Base-by-base conservation (phyloP, 306 rosid species). In the Lathyrus oleraceus region DNA sequence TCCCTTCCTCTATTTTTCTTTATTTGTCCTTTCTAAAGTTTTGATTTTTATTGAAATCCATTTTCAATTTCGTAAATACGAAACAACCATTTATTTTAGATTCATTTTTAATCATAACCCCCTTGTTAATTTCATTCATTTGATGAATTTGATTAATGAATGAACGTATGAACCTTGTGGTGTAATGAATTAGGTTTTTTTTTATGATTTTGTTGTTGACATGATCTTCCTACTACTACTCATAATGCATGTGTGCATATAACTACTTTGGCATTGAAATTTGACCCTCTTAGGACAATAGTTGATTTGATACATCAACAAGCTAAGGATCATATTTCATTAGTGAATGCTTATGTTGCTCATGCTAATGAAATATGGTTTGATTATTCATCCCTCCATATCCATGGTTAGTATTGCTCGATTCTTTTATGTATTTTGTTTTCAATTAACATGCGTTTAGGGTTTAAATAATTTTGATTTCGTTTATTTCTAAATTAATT, bases 321-420 rank as follows among this genome's bases (percentile, higher is more conserved):
- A 82, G 97, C 97, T 30, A 94, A 82, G 63, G 99, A 94, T 86
- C 99, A 94, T 66, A 79, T 87, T 49, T 85, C 95, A 23, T 85
- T 94, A 43, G 97, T 94, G 74, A 94, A 94, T 87, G 97, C 99
- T 1, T 94, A 94, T 74, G 94, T 96, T 15, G 89, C 96, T 3
- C 91, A 94, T 74, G 99, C 99, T 10, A 91, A n/a, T n/a, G n/a
- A n/a, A n/a, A n/a, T n/a, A n/a, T n/a, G n/a, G n/a, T n/a, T n/a
- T n/a, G n/a, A n/a, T n/a, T n/a, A n/a, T n/a, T n/a, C n/a, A n/a
- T n/a, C n/a, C n/a, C n/a, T n/a, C n/a, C n/a, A n/a, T n/a, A n/a
- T n/a, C n/a, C n/a, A n/a, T n/a, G n/a, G n/a, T n/a, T n/a, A n/a
- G n/a, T n/a, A n/a, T n/a, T n/a, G n/a, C n/a, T n/a, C n/a, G n/a